Base-by-base conservation (phyloP, 805 yeast genomes). In the Yamadazyma akitaensis region DNA sequence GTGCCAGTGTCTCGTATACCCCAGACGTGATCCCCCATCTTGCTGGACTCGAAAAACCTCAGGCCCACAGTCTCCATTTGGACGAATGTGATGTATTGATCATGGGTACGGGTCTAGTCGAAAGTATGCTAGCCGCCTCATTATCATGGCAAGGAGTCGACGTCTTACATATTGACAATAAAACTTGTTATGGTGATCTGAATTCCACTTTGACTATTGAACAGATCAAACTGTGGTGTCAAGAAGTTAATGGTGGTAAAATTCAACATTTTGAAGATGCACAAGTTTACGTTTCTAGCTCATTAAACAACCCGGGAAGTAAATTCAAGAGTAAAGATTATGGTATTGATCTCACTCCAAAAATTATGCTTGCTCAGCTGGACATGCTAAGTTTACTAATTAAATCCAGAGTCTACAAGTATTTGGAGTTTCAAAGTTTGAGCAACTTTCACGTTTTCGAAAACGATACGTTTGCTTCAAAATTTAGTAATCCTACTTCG, bases 61-160 rank as follows among this genome's bases (percentile, higher is more conserved):
- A 68, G 40, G 67, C 79, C 28, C 84, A 83, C 16, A 76, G 80
- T 31, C 82, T 94, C 6, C 88, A 84, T 25, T 70, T 83, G 51
- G 72, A 69, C 51, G 65, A 63, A 32, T 88, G 89, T 55, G 99
- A 94, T 61, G 96, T 94, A 12, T 74, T 94, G 26, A 86, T 94
- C 46, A 81, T 86, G 53, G 99, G 99, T 32, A 92, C 99, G 0
- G 98, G 98, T 3, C 73, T 94, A 36, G 84, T 83, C 2, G 96
- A 94, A 63, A 81, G 89, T 54, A 82, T 94, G 11, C 67, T 90
- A 41, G 97, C 98, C 0, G 96, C 97, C 11, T 92, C 97, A 0
- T 73, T 94, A 40, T 85, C 97, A 11, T 94, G 99, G 98, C 96
- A 89, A 57, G 99, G 99, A n/a, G 82, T 94, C n/a, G 82, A 78